These are phyloP conservation scores for Sorghum bicolor DNA, from an alignment of 176 grass and related monocot genomes.

Conservation along the genomic window Sorghum_bicolor_NCBIv3 NC_012877.2:58737001-58737500, in stretches of 20 bases:
- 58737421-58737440: constrained; percentile 34
- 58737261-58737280: constrained; percentile 23
- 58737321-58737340: constrained; percentile 36
- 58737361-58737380: neutral
- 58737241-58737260: constrained; percentile 40
- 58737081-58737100: neutral
- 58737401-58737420: neutral
- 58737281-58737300: neutral
- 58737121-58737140: neutral
- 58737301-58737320: constrained; percentile 39
- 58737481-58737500: constrained; percentile 34
- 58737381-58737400: neutral
- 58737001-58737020: constrained; percentile 8
- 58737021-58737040: neutral
- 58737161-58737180: neutral
- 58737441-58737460: constrained; percentile 51
- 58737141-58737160: neutral
- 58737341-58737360: constrained; percentile 12
- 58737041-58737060: neutral
- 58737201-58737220: constrained; percentile 7
- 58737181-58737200: neutral
- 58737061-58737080: neutral
- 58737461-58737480: constrained; percentile 31
- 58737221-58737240: constrained; percentile 44
- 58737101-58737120: neutral